Percentiles rank a stretch among this genome's conserved stretches.
phyloP scores from a whole-genome alignment of 1,284 basidiomycete genomes.

The Apiotrichum porosum region DNA sequence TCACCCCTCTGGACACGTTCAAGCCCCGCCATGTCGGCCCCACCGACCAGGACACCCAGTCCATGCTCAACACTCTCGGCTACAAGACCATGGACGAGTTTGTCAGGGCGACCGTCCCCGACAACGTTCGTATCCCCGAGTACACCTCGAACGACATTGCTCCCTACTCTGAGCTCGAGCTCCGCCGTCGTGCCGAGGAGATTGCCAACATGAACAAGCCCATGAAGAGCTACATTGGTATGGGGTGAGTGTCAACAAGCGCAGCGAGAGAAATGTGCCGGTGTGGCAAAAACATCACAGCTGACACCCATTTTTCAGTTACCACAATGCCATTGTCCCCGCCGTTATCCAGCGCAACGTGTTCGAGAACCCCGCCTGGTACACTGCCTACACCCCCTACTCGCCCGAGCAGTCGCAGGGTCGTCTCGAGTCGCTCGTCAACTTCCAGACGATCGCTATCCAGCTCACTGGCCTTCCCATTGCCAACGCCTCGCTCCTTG shows the following conservation, averaged over 20 bases:
- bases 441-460: conserved; percentile 95
- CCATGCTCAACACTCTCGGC: conserved; percentile 75
- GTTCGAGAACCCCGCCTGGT: conserved; percentile 97
- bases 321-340: conserved; percentile 89
- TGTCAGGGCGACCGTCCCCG: conserved; percentile 71
- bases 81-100: conserved; percentile 84
- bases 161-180: conserved; percentile 79
- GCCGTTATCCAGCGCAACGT: conserved; percentile 91
- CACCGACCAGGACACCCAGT: conserved; percentile 64
- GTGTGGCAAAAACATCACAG: not conserved
- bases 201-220: conserved; percentile 73
- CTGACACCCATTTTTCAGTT: conserved; percentile 44
- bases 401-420: conserved; percentile 52
- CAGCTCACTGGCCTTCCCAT: conserved; percentile 93
- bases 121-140: conserved; percentile 66
- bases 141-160: conserved; percentile 56
- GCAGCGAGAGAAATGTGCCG: not conserved
- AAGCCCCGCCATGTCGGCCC: conserved; percentile 84
- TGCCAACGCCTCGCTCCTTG: conserved; percentile 85
- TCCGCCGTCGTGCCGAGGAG: conserved; percentile 68
- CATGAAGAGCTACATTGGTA: conserved; percentile 91
- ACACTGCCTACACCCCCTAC: conserved; percentile 90
- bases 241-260: conserved; percentile 57
- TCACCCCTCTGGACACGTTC: conserved; percentile 81
- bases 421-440: conserved; percentile 91